Conservation (phyloP, 257 asterid species). For the Mitragyna speciosa region DNA sequence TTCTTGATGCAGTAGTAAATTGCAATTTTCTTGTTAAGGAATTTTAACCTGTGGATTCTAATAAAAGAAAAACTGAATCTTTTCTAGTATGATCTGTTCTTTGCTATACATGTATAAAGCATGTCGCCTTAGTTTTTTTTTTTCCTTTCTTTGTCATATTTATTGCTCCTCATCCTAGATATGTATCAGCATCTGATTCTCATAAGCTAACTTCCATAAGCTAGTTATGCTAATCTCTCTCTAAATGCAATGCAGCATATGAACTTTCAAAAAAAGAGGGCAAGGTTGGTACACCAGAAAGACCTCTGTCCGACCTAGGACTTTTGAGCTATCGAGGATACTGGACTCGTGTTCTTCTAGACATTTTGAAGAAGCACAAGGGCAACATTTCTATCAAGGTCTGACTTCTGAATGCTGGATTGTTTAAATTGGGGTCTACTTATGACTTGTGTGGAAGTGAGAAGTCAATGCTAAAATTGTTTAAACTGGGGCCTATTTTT, state of each 20-base stretch:
- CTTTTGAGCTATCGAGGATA: slow-evolving; percentile 86
- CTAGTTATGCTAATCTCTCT: neutral
- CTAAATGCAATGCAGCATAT: slow-evolving; percentile 55
- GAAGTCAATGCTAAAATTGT: too few relatives aligned
- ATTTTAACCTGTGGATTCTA: too few relatives aligned
- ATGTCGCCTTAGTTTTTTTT: too few relatives aligned
- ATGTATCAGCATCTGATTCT: neutral
- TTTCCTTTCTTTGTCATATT: neutral
- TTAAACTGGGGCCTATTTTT: too few relatives aligned
- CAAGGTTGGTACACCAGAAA: slow-evolving; percentile 95
- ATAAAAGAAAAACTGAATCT: neutral
- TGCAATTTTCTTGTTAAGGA: neutral
- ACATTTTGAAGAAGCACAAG: slow-evolving; percentile 84
- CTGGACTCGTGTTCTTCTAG: slow-evolving; percentile 93
- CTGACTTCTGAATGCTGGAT: slow-evolving; percentile 15
- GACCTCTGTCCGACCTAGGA: slow-evolving; percentile 94
- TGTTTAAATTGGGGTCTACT: neutral
- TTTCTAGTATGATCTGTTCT: neutral
- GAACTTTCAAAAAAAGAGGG: slow-evolving; percentile 94
- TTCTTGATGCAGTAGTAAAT: neutral
- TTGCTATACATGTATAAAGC: neutral
- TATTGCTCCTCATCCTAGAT: neutral
- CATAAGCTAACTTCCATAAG: neutral
- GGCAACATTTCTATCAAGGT: slow-evolving; percentile 96
- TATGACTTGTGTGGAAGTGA: neutral